Evolutionary conservation across 176 grass and related monocot species (phyloP), one percentile per base, ranked within the genome.

Genomic region (Tillandsia fasciculata): DNA sequence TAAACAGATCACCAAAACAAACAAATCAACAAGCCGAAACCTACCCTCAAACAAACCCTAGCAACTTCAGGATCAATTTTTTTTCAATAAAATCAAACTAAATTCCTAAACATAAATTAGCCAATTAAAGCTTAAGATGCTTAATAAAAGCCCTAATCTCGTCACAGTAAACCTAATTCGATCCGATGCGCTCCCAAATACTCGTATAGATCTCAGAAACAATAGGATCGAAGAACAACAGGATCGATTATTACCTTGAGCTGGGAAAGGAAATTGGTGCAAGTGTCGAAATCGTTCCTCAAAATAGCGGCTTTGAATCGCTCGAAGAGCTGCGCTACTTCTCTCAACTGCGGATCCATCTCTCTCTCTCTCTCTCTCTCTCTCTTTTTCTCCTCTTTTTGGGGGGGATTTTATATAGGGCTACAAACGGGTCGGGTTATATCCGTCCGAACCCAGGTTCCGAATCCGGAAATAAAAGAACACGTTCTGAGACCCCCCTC

Each of bases 291-390:
- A 11, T 96, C 87, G 66, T 68, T 80, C 70, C 74, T 76, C 0
- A 64, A 49, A 68, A 28, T 79, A 6, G 80, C 77, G 12, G 58
- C 76, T 15, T 88, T 90, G 77, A 93, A 99, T 64, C 85, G 79
- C 20, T 75, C 77, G 47, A 86, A 59, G 74, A 77, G 73, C 78
- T 33, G 10, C 79, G 3, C 75, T 28, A 74, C 83, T 72, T 88
- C 80, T 54, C 23, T 77, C 50, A 90, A 63, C 68, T 80, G 86
- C 10, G 74, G 69, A 79, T 82, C 87, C 87, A 88, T 79, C 64
- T 70, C 74, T 23, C 48, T 56, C 1, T 52, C 51, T 57, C 24
- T 12, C 28, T 49, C 65, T 48, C 65, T 8, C 64, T 66, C 65
- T 66, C 14, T 20, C 65, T 14, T 67, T 12, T 11, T 15, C 0